phyloP scores from a whole-genome alignment of 306 rosid genomes.

The Oemleria cerasiformis region DNA sequence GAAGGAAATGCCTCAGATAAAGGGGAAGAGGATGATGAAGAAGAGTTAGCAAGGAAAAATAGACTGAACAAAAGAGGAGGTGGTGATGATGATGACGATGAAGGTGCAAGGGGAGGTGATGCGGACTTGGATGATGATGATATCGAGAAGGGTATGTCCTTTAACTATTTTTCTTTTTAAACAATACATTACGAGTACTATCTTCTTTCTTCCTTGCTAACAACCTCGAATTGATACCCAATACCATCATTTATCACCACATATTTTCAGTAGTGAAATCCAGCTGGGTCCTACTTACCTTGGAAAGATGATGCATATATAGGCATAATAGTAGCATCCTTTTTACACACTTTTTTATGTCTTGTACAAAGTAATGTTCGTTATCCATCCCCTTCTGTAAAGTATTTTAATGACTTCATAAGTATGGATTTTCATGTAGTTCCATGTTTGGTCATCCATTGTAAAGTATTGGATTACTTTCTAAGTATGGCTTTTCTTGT shows the following conservation, averaged over 20 bases:
- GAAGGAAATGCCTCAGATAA: slow-evolving; percentile 83
- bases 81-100: slow-evolving; percentile 77
- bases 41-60: slow-evolving; percentile 67
- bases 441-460: background rate
- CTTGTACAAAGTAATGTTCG: background rate
- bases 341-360: background rate
- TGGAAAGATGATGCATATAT: background rate
- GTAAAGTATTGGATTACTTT: background rate
- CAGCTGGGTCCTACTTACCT: background rate
- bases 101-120: slow-evolving; percentile 72
- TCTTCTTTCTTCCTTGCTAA: background rate
- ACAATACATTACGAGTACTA: background rate
- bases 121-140: slow-evolving; percentile 81
- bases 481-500: background rate
- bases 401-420: background rate
- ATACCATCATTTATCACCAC: background rate
- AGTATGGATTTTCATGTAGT: background rate
- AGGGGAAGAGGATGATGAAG: slow-evolving; percentile 93
- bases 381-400: background rate
- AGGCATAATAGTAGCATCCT: too few species aligned
- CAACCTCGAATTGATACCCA: background rate
- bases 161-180: slow-evolving; percentile 1
- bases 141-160: slow-evolving; percentile 68
- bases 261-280: background rate
- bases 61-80: slow-evolving; percentile 64